Conservation (phyloP, 1,139 yeast genomes). For the Yarrowia galli region DNA sequence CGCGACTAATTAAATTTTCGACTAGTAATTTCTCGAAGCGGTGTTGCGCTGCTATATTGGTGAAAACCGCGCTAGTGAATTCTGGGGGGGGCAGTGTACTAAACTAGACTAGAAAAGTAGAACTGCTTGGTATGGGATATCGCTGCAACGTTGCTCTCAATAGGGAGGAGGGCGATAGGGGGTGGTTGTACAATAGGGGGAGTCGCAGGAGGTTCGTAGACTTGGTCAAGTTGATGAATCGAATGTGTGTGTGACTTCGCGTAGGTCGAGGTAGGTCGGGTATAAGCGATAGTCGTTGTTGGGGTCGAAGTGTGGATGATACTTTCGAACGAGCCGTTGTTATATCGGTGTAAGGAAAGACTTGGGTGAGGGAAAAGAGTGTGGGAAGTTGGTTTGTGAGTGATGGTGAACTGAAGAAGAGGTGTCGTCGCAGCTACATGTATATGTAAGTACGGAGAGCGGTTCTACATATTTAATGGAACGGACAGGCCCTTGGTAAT, state of each 20-base stretch:
- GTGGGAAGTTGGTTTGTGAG: background rate
- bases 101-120: constrained; percentile 9
- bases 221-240: background rate
- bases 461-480: background rate
- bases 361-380: constrained; percentile 24
- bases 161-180: too few species aligned
- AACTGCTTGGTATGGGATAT: constrained; percentile 12
- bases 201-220: too few species aligned
- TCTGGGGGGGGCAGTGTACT: constrained; percentile 17
- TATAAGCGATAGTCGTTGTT: constrained; percentile 3
- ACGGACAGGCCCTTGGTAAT: constrained; percentile 22
- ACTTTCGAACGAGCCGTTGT: too few species aligned
- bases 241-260: background rate
- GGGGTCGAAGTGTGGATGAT: background rate
- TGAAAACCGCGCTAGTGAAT: constrained; percentile 1
- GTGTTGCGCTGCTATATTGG: constrained; percentile 8
- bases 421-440: constrained; percentile 10
- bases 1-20: background rate
- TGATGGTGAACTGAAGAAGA: background rate
- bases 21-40: constrained; percentile 16
- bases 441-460: background rate
- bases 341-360: constrained; percentile 26
- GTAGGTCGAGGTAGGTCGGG: background rate
- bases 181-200: too few species aligned
- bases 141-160: constrained; percentile 8